Base-by-base conservation (phyloP, 148 eudicot species). In the Silene uniflora region DNA sequence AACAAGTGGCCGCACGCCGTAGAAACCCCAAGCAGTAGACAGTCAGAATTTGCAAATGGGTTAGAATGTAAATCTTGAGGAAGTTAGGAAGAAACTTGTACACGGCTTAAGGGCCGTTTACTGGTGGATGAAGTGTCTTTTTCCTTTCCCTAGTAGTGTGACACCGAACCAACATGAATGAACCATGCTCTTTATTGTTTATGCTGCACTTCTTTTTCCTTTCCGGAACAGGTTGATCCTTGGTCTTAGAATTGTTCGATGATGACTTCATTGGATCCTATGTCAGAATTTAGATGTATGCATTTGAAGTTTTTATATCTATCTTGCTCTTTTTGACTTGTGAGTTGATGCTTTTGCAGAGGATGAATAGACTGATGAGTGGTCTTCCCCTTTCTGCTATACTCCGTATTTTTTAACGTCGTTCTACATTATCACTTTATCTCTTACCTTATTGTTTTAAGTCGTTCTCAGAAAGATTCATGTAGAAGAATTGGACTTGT, bases 1-100 rank as follows among this genome's bases (percentile, higher is more conserved):
- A 95, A 74, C 85, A 87, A 87, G 97, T 95, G 76, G 79, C 85
- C n/a, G 88, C 83, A 16, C 86, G 81, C 54, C 83, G 81, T 61
- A 89, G 80, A 75, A 83, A 83, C 72, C 63, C 76, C 65, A 82
- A 82, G 87, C 84, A 80, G 85, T 91, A 89, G 92, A 80, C 55
- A 73, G 19, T 32, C 56, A 24, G 61, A 68, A 10, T 56, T 58
- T 79, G 74, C 71, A 18, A 12, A 52, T 69, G 70, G 32, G 44
- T 68, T 74, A 78, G 81, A 69, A 55, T 73, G 77, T 78, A 78
- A 55, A 78, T 72, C 54, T 32, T 4, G 75, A 76, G 75, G 71
- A 72, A 27, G 69, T 63, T 75, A 75, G 78, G 72, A 29, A 67
- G 65, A 75, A 75, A 67, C 65, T 67, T 42, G 10, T 77, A 63